phyloP scores from a whole-genome alignment of 441 rosid genomes.

The Sinapis alba region DNA sequence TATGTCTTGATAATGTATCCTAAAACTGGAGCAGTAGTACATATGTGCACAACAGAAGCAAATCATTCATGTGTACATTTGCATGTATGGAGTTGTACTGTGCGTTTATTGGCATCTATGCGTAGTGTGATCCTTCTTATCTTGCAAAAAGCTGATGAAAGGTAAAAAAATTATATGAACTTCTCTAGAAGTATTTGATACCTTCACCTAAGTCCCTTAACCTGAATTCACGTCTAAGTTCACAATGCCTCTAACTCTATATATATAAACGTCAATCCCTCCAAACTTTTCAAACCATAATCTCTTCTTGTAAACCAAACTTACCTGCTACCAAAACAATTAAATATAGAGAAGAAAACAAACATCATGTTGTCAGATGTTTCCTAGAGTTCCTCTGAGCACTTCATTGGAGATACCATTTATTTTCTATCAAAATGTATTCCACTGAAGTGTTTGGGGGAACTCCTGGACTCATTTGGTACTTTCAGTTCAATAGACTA shows the following conservation, averaged over 20 bases:
- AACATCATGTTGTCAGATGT: constrained; percentile 16
- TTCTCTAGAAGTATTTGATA: constrained; percentile 10
- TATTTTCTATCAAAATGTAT: not conserved
- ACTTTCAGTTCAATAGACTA: not conserved
- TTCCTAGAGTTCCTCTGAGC: constrained; percentile 36
- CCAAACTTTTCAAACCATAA: constrained; percentile 14
- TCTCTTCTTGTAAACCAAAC: not conserved
- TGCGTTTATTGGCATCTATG: constrained; percentile 25
- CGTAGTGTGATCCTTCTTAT: constrained; percentile 20
- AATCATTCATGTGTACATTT: not conserved
- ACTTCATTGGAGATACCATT: constrained; percentile 36
- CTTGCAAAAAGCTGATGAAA: constrained; percentile 21
- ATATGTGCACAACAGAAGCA: constrained; percentile 7
- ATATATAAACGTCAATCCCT: constrained; percentile 16
- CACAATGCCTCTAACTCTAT: constrained; percentile 14
- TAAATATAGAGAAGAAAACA: not conserved
- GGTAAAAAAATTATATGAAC: not conserved
- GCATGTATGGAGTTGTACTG: constrained; percentile 24
- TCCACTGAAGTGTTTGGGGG: constrained; percentile 47
- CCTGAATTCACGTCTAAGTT: constrained; percentile 37
- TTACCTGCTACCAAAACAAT: not conserved
- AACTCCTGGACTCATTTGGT: constrained; percentile 35
- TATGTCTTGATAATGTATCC: not conserved
- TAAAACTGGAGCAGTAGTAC: not conserved
- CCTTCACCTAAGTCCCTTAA: constrained; percentile 16